Percentiles rank a stretch among this genome's conserved stretches.
Conservation (phyloP, 257 asterid species). For the Fraxinus quadrangulata region DNA sequence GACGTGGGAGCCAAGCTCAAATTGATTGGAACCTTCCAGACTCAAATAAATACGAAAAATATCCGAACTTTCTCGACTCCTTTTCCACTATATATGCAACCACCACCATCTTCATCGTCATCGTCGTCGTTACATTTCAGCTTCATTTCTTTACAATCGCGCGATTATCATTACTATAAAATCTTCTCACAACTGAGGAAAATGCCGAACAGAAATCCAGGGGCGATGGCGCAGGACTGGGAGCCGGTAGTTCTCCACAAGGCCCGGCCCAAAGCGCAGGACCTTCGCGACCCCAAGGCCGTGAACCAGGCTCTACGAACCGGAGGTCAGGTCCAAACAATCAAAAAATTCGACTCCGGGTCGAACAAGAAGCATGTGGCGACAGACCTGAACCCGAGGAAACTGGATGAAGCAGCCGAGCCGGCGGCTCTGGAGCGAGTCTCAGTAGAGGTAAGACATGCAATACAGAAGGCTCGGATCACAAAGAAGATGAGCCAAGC, state of each 20-base stretch:
- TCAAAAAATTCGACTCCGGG: constrained; percentile 45
- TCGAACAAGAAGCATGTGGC: constrained; percentile 33
- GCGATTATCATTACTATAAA: neutral
- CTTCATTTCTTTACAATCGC: neutral
- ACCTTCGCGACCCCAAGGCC: constrained; percentile 38
- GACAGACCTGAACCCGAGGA: constrained; percentile 31
- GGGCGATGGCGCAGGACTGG: constrained; percentile 44
- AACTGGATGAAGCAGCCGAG: constrained; percentile 52
- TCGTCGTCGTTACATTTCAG: neutral
- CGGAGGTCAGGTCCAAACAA: constrained; percentile 41
- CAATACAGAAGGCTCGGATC: constrained; percentile 51
- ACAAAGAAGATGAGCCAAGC: constrained; percentile 52
- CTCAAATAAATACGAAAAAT: neutral
- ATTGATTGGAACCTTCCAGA: neutral
- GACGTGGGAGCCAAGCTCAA: neutral
- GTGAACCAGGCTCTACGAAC: constrained; percentile 48
- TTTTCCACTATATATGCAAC: neutral
- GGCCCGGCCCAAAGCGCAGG: constrained; percentile 30
- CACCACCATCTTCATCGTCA: neutral
- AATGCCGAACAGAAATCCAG: constrained; percentile 40
- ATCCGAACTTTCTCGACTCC: neutral
- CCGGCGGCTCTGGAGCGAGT: constrained; percentile 44
- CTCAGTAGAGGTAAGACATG: constrained; percentile 39
- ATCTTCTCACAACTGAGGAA: neutral
- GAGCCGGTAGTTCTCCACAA: constrained; percentile 50